Conservation (phyloP, 306 rosid genomes). For the Canavalia gladiata region DNA sequence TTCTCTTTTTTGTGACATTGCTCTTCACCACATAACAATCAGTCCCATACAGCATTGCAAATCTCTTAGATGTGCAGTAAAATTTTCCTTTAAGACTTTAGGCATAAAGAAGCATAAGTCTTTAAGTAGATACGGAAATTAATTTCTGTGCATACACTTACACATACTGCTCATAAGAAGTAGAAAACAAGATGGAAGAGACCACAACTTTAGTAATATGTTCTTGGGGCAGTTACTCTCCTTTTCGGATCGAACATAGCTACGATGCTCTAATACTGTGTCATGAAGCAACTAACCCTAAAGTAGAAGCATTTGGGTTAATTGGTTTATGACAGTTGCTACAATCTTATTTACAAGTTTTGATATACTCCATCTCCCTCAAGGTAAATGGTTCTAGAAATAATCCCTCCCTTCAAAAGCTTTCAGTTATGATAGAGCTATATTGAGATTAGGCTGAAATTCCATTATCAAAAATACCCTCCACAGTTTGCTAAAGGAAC, state of each 20-base stretch:
- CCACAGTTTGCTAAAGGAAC: neutral
- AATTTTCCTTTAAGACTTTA: neutral
- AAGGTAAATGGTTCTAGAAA: neutral
- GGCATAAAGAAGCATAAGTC: neutral
- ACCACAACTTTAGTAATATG: constrained; percentile 11
- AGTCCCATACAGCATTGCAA: neutral
- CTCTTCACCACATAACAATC: neutral
- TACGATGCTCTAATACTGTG: neutral
- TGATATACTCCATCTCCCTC: neutral
- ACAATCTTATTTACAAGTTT: constrained; percentile 2
- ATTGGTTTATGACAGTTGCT: neutral
- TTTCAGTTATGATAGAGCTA: neutral
- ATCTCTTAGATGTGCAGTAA: neutral
- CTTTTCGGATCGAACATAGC: neutral
- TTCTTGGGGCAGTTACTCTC: neutral
- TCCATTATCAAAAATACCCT: neutral
- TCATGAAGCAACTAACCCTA: neutral
- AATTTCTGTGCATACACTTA: neutral
- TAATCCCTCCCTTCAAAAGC: neutral
- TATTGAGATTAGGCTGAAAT: neutral
- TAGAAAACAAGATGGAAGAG: neutral
- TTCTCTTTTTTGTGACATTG: neutral
- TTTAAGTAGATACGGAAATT: neutral
- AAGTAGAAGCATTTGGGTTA: neutral
- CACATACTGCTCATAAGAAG: neutral